These are phyloP conservation scores for Globisporangium lucens DNA, from an alignment of 352 stramenopile species.

Conservation along the genomic window DNA sequence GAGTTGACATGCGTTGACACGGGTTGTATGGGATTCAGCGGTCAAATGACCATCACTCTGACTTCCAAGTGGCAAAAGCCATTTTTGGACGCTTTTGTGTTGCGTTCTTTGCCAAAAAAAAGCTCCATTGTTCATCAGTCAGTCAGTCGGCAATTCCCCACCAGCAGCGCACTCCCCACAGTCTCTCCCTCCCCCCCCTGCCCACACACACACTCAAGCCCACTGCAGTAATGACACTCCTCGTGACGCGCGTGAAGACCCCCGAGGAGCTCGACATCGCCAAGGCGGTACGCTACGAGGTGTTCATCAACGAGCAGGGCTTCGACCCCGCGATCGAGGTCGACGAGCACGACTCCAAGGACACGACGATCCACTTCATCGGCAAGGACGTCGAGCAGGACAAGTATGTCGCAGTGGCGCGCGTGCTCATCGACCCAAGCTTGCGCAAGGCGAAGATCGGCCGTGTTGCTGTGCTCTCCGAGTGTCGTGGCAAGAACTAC, in stretches of 20 bases:
- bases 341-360: constrained; percentile 39
- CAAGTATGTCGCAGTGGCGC: constrained; percentile 51
- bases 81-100: background rate
- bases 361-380: constrained; percentile 52
- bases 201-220: background rate
- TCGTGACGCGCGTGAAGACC: constrained; percentile 40
- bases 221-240: constrained; percentile 25
- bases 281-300: constrained; percentile 38
- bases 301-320: constrained; percentile 57
- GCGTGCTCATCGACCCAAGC: constrained; percentile 31
- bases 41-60: constrained; percentile 4
- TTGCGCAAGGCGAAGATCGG: constrained; percentile 46
- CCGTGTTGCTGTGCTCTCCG: constrained; percentile 49
- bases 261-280: constrained; percentile 35
- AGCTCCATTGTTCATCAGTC: background rate
- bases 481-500: constrained; percentile 55
- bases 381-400: constrained; percentile 46
- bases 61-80: background rate
- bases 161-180: background rate
- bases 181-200: background rate
- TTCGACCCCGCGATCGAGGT: constrained; percentile 38
- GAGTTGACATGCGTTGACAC: background rate
- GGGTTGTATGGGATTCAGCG: background rate
- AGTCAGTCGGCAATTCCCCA: background rate
- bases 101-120: background rate